Evolutionary conservation across 768 basidiomycete genomes (phyloP).

Genomic region (Termitomyces sp.): DNA sequence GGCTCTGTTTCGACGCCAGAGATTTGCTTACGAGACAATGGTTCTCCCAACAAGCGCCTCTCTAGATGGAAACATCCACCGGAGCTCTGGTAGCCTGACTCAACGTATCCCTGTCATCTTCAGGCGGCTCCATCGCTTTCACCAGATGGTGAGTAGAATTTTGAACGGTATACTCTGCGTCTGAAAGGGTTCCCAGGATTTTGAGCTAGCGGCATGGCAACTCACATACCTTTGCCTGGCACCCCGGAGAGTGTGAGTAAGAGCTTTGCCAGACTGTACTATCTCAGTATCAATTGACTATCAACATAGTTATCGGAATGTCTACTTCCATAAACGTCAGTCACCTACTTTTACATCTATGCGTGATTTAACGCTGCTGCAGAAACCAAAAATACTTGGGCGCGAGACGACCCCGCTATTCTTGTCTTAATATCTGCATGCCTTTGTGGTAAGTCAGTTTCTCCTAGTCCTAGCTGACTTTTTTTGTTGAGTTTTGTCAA

Average conservation of each 20-base stretch:
- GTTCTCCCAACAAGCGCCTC: conserved; percentile 37
- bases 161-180: not conserved
- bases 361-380: conserved; percentile 5
- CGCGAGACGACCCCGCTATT: conserved; percentile 95
- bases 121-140: conserved; percentile 72
- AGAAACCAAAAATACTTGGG: conserved; percentile 99
- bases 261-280: conserved; percentile 11
- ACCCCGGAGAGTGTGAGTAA: conserved; percentile 80
- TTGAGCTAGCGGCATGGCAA: conserved; percentile 96
- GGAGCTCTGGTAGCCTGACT: conserved; percentile 33
- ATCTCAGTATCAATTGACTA: conserved; percentile 12
- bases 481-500: not conserved
- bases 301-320: conserved; percentile 77
- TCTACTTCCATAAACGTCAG: conserved; percentile 96
- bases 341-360: conserved; percentile 1
- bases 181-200: conserved; percentile 58
- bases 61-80: conserved; percentile 35
- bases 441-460: conserved; percentile 54
- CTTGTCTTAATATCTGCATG: conserved; percentile 81
- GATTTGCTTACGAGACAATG: conserved; percentile 30
- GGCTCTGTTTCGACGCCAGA: conserved; percentile 36
- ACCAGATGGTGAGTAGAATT: conserved; percentile 69
- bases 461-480: not conserved
- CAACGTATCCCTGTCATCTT: conserved; percentile 79
- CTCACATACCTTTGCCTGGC: conserved; percentile 90